phyloP scores from a whole-genome alignment of 371 early-diverging fungal genomes.

The Actinomortierella wolfii region DNA sequence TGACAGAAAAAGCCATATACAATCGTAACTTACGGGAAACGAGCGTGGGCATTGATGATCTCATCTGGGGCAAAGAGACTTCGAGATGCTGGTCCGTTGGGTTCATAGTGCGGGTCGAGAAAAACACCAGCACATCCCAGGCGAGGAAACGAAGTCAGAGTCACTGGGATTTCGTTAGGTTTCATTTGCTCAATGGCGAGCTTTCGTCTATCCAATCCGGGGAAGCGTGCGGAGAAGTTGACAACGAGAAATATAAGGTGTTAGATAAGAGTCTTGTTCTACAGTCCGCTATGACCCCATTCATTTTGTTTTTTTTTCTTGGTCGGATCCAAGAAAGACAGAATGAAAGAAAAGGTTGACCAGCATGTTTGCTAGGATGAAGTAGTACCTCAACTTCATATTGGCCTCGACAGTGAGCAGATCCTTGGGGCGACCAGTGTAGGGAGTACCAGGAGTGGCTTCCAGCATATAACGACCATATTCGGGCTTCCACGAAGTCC shows the following conservation, averaged over 20 bases:
- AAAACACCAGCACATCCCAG: conserved; percentile 84
- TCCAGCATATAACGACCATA: conserved; percentile 97
- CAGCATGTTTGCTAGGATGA: no score
- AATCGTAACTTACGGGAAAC: conserved; percentile 92
- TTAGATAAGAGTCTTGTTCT: no score
- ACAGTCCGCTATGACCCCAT: no score
- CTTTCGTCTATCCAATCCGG: conserved; percentile 59
- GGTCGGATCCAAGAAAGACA: no score
- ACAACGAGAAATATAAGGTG: neutral
- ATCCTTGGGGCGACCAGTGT: conserved; percentile 84
- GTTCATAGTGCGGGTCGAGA: conserved; percentile 72
- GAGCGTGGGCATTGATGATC: conserved; percentile 93
- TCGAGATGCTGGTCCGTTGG: conserved; percentile 70
- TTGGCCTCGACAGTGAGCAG: conserved; percentile 85
- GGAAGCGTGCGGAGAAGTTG: neutral
- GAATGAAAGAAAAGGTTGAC: no score
- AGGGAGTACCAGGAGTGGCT: conserved; percentile 93
- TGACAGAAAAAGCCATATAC: no score
- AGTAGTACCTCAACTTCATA: conserved; percentile 75
- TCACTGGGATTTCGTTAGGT: conserved; percentile 76
- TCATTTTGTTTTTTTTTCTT: no score
- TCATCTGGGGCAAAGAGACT: conserved; percentile 94
- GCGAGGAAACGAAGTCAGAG: conserved; percentile 89
- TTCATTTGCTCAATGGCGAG: conserved; percentile 69
- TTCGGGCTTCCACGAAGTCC: conserved; percentile 93